These are phyloP conservation scores for Globisporangium sylvaticum DNA, from an alignment of 352 stramenopile species.

Conservation along the genomic window DNA sequence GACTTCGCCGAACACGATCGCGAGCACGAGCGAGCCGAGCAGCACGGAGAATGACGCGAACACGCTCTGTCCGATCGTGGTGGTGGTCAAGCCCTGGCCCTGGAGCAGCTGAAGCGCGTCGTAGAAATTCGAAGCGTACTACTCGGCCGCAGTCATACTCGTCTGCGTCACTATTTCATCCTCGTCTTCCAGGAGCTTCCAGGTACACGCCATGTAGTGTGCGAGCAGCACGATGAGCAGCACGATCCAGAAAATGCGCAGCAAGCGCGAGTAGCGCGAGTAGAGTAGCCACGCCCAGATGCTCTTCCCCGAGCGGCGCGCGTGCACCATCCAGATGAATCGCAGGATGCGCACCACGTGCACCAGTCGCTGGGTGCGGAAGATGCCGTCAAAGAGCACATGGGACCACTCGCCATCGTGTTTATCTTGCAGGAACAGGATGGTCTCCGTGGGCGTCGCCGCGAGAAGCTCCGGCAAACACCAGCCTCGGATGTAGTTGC, in stretches of 20 bases:
- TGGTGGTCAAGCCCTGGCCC: conserved; percentile 36
- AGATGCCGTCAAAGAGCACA: conserved; percentile 17
- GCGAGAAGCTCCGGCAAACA: conserved; percentile 15
- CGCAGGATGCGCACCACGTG: conserved; percentile 20
- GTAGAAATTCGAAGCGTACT: conserved; percentile 32
- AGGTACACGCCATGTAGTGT: conserved; percentile 51
- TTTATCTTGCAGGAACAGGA: not conserved
- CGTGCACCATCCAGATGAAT: conserved; percentile 6
- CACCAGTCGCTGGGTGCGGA: conserved; percentile 13
- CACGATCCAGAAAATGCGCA: conserved; percentile 37
- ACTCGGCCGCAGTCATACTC: not conserved
- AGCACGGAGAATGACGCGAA: conserved; percentile 44
- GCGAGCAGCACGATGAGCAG: conserved; percentile 34
- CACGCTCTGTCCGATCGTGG: conserved; percentile 24
- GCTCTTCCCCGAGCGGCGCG: not conserved
- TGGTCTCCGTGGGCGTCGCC: not conserved
- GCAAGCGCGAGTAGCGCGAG: conserved; percentile 27
- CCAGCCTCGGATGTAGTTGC: conserved; percentile 24
- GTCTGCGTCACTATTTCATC: not conserved
- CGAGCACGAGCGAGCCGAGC: conserved; percentile 47
- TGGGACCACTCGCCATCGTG: not conserved
- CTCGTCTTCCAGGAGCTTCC: conserved; percentile 27
- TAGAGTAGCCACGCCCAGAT: conserved; percentile 29
- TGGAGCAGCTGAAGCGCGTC: conserved; percentile 44
- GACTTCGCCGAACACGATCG: conserved; percentile 62